These are phyloP conservation scores for Sarocladium kiliense DNA, from an alignment of 2,329 filamentous ascomycete genomes.

Conservation along the genomic window DNA sequence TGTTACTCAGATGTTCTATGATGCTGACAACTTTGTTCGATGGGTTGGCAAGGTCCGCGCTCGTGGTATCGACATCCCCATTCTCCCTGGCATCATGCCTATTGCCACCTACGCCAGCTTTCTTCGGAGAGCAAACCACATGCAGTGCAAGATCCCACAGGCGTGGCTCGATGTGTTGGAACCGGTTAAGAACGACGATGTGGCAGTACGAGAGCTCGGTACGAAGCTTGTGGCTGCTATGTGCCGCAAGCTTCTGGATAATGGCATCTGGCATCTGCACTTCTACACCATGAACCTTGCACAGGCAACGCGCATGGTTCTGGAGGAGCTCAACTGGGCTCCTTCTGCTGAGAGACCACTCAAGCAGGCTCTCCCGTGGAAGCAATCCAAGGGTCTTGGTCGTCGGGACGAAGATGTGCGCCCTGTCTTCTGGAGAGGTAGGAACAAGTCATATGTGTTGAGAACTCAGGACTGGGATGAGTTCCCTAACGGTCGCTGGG, in stretches of 20 bases:
- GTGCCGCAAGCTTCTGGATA: conserved; percentile 78
- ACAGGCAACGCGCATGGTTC: conserved; percentile 86
- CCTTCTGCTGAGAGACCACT: conserved; percentile 73
- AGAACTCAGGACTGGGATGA: conserved; percentile 99
- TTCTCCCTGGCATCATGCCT: conserved; percentile 79
- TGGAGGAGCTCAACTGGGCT: conserved; percentile 81
- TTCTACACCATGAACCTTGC: conserved; percentile 99
- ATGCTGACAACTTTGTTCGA: conserved; percentile 86
- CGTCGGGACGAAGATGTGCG: conserved; percentile 91
- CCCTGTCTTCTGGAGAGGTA: conserved; percentile 97
- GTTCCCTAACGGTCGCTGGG: conserved; percentile 98
- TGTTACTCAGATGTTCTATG: conserved; percentile 99
- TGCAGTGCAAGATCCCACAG: conserved; percentile 76
- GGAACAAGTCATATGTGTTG: conserved; percentile 90
- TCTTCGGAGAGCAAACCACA: conserved; percentile 83
- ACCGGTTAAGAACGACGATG: conserved; percentile 94
- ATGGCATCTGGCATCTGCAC: conserved; percentile 82
- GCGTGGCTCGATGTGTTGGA: conserved; percentile 79
- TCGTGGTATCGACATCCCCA: conserved; percentile 76
- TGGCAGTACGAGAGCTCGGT: conserved; percentile 83
- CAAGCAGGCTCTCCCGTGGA: conserved; percentile 91
- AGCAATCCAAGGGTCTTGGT: conserved; percentile 85
- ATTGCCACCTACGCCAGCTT: conserved; percentile 96
- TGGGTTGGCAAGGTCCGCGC: conserved; percentile 87
- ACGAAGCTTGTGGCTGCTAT: conserved; percentile 83